Evolutionary conservation across 2,329 filamentous ascomycete genomes (phyloP).

Genomic region (Phaeophleospora eucalypticola): DNA sequence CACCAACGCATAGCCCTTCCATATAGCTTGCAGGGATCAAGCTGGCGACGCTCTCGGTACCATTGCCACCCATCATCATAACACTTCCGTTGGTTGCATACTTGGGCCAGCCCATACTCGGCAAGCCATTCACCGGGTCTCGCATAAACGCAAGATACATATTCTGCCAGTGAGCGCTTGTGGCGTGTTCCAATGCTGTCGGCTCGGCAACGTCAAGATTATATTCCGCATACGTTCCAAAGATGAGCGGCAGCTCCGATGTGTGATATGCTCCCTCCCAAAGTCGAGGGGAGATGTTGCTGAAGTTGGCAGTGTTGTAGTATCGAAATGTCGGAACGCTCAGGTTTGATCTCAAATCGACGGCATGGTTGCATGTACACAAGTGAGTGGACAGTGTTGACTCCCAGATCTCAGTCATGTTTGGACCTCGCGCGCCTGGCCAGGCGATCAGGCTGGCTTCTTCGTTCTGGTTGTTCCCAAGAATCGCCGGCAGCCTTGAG

Average conservation of each 20-base stretch:
- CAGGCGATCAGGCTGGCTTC: not conserved
- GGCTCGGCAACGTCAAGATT: conserved; percentile 6
- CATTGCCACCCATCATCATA: too few species aligned
- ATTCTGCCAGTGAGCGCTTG: conserved; percentile 31
- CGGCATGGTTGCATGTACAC: not conserved
- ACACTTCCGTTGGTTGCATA: conserved; percentile 20
- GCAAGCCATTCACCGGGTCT: conserved; percentile 32
- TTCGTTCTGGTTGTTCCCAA: not conserved
- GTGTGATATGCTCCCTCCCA: conserved; percentile 35
- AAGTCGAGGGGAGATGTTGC: conserved; percentile 30
- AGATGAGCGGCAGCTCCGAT: not conserved
- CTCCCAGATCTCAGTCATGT: not conserved
- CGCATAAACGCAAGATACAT: conserved; percentile 35
- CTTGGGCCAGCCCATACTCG: conserved; percentile 15
- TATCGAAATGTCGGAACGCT: not conserved
- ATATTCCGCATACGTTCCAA: not conserved
- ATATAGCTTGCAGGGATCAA: too few species aligned
- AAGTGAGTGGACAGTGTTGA: not conserved
- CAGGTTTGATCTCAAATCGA: not conserved
- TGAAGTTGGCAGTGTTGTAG: not conserved
- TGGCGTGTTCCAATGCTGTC: conserved; percentile 23
- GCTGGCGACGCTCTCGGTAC: too few species aligned
- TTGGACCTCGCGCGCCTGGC: not conserved
- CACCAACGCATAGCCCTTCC: too few species aligned
- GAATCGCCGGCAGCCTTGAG: not conserved